Evolutionary conservation across 257 asterid species (phyloP).

Genomic region (Ophiorrhiza pumila): DNA sequence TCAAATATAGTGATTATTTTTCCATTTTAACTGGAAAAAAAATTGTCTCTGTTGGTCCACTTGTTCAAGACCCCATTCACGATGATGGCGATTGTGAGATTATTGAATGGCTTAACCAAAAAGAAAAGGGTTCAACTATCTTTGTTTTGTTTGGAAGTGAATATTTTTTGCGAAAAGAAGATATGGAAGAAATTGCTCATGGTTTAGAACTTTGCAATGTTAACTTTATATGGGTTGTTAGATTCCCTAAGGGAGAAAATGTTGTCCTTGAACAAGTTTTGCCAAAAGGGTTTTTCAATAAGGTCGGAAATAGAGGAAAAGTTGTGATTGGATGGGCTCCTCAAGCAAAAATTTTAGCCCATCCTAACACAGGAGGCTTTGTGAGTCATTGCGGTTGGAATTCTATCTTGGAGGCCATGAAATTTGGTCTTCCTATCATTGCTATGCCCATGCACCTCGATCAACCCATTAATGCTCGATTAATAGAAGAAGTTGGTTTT

Average conservation of each 20-base stretch:
- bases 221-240: constrained; percentile 23
- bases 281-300: constrained; percentile 6
- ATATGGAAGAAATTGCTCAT: constrained; percentile 19
- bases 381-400: constrained; percentile 28
- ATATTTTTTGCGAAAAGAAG: constrained; percentile 13
- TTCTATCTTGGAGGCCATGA: constrained; percentile 16
- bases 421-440: constrained; percentile 20
- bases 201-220: constrained; percentile 20
- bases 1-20: constrained; percentile 11
- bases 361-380: constrained; percentile 19
- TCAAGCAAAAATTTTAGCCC: constrained; percentile 13
- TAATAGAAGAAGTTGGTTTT: constrained; percentile 5
- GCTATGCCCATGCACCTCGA: constrained; percentile 23
- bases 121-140: constrained; percentile 11
- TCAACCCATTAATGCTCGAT: constrained; percentile 24
- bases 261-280: constrained; percentile 2
- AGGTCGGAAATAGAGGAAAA: constrained; percentile 14
- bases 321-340: constrained; percentile 23
- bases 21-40: constrained; percentile 14
- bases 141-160: constrained; percentile 26
- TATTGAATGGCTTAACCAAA: constrained; percentile 16
- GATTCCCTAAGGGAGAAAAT: constrained; percentile 18
- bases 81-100: neutral
- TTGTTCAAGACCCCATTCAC: constrained; percentile 14
- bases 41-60: constrained; percentile 18